A percentile compares a stretch with the other conserved stretches of the same genome.
Evolutionary conservation across 192 early-diverging fungal genomes (phyloP).

Genomic region (Cladochytrium replicatum): DNA sequence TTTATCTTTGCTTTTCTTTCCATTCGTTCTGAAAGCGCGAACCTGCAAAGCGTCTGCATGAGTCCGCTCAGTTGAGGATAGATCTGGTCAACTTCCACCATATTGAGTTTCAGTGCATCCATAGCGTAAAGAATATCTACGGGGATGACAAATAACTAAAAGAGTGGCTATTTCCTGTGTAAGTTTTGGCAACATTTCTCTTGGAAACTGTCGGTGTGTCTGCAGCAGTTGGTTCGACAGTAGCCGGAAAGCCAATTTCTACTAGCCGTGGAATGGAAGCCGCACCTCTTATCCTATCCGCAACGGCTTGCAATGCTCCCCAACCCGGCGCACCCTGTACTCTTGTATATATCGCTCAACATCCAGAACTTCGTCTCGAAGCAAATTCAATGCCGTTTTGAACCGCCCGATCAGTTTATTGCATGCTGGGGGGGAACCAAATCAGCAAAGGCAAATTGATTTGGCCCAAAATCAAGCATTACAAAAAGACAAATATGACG

Average conservation of each 20-base stretch:
- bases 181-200: slow-evolving; percentile 78
- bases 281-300: slow-evolving; percentile 73
- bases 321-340: slow-evolving; percentile 60
- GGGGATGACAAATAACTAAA: too few species aligned
- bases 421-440: slow-evolving; percentile 85
- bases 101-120: slow-evolving; percentile 77
- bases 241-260: slow-evolving; percentile 90
- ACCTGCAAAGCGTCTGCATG: slow-evolving; percentile 77
- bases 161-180: too few species aligned
- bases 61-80: slow-evolving; percentile 81
- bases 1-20: too few species aligned
- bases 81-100: slow-evolving; percentile 79
- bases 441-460: too few species aligned
- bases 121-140: slow-evolving; percentile 91
- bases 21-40: too few species aligned
- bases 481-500: slow-evolving; percentile 10
- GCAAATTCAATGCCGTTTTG: slow-evolving; percentile 67
- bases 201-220: too few species aligned
- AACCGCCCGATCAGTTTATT: slow-evolving; percentile 83
- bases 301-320: too few species aligned
- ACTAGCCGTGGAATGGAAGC: slow-evolving; percentile 71
- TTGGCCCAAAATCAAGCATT: too few species aligned
- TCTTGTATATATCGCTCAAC: slow-evolving; percentile 67
- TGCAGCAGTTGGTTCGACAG: slow-evolving; percentile 76
- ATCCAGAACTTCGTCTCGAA: slow-evolving; percentile 49